Conservation (phyloP, 1,284 basidiomycete species). For the Anthracocystis setariae region DNA sequence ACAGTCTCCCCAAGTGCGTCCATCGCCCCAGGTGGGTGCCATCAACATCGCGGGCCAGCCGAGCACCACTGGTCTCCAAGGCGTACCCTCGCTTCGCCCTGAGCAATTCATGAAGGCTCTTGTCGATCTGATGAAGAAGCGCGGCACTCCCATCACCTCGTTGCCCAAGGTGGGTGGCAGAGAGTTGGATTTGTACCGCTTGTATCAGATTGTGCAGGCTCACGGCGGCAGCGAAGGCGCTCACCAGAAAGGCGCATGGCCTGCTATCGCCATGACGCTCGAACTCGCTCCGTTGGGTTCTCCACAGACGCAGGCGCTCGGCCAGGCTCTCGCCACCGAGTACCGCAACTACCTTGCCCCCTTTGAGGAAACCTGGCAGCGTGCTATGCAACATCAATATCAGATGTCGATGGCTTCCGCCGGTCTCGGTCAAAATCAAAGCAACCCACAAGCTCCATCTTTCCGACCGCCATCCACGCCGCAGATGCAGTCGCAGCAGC, state of each 20-base stretch:
- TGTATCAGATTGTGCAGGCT: conserved; percentile 61
- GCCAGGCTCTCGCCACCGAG: conserved; percentile 50
- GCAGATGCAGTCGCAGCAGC: conserved; percentile 48
- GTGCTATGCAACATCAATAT: conserved; percentile 61
- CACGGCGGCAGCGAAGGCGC: conserved; percentile 62
- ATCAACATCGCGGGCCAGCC: conserved; percentile 26
- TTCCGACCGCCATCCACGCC: conserved; percentile 42
- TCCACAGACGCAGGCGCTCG: conserved; percentile 51
- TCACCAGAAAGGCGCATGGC: conserved; percentile 58
- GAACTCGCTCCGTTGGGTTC: conserved; percentile 54
- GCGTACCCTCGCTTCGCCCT: conserved; percentile 45
- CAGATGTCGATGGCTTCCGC: conserved; percentile 54
- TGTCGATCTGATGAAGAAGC: conserved; percentile 58
- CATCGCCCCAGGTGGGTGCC: conserved; percentile 39
- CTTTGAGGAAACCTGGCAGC: conserved; percentile 64
- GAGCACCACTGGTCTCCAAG: conserved; percentile 36
- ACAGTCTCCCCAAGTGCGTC: conserved; percentile 38
- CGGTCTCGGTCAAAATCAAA: conserved; percentile 28
- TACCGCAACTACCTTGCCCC: conserved; percentile 58
- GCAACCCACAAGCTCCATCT: conserved; percentile 18
- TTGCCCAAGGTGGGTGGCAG: conserved; percentile 55
- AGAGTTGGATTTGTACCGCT: conserved; percentile 58
- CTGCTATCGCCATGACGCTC: conserved; percentile 54
- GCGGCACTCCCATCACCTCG: conserved; percentile 53
- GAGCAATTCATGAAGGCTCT: conserved; percentile 65